These are phyloP conservation scores for Nigrospora sphaerica DNA, from an alignment of 2,329 filamentous ascomycete species.

Conservation along the genomic window DNA sequence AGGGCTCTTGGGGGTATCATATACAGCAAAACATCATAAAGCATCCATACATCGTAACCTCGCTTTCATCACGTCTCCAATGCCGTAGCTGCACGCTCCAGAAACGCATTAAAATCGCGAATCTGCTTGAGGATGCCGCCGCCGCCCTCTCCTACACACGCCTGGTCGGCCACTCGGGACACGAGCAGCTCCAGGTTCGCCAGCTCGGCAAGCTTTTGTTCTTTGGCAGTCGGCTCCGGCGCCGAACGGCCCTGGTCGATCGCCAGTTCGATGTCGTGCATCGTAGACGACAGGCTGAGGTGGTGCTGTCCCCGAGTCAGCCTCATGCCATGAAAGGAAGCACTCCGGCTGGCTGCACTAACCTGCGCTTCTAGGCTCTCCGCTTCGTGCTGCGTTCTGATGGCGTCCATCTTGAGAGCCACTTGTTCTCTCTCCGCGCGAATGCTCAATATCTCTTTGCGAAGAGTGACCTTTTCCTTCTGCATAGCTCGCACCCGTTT, in stretches of 20 bases:
- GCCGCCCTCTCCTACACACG: conserved; percentile 29
- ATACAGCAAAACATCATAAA: too few species aligned
- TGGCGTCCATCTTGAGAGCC: conserved; percentile 54
- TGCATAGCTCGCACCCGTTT: conserved; percentile 51
- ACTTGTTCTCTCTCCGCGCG: conserved; percentile 55
- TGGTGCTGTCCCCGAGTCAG: conserved; percentile 26
- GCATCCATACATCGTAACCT: not conserved
- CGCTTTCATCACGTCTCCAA: conserved; percentile 35
- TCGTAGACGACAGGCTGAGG: conserved; percentile 46
- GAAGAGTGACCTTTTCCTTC: conserved; percentile 47
- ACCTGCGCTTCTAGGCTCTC: conserved; percentile 46
- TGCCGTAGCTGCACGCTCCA: conserved; percentile 52
- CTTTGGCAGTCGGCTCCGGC: conserved; percentile 31
- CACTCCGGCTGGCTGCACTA: conserved; percentile 12
- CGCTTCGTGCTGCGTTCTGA: conserved; percentile 52
- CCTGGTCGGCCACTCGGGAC: conserved; percentile 46
- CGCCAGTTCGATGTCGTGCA: conserved; percentile 57
- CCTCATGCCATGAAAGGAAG: not conserved
- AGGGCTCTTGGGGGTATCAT: too few species aligned
- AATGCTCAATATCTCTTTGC: conserved; percentile 53
- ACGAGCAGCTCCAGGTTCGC: conserved; percentile 51
- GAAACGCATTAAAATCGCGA: conserved; percentile 54
- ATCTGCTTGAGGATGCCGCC: conserved; percentile 51
- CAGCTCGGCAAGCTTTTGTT: conserved; percentile 42
- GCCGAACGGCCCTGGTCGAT: conserved; percentile 43